These are phyloP conservation scores for Backusella tarrabulga DNA, from an alignment of 192 early-diverging fungal species.

Conservation along the genomic window DNA sequence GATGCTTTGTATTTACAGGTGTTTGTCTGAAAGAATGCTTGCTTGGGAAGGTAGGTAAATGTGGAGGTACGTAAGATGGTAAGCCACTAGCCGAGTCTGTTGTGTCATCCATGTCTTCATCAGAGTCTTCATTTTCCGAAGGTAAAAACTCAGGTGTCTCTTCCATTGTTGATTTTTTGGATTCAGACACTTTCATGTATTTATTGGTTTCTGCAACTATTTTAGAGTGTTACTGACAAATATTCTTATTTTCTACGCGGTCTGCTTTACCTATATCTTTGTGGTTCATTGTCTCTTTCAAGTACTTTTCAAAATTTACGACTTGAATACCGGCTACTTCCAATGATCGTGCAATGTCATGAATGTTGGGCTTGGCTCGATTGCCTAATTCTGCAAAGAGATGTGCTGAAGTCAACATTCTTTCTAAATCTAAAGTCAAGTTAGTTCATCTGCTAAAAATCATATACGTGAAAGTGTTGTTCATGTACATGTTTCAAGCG, in stretches of 20 bases:
- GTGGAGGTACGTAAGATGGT: slow-evolving; percentile 45
- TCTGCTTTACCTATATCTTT: not conserved
- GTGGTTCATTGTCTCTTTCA: slow-evolving; percentile 9
- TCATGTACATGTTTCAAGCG: slow-evolving; percentile 40
- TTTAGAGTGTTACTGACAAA: not conserved
- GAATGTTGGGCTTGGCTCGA: slow-evolving; percentile 46
- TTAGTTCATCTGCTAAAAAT: not conserved
- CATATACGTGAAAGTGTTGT: not conserved
- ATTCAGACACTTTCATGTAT: not conserved
- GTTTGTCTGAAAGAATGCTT: slow-evolving; percentile 60
- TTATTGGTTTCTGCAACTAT: slow-evolving; percentile 7
- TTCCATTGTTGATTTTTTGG: slow-evolving; percentile 29
- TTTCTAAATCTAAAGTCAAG: slow-evolving; percentile 41
- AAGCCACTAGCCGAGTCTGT: slow-evolving; percentile 21
- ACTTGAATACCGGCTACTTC: slow-evolving; percentile 38
- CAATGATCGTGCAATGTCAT: slow-evolving; percentile 49
- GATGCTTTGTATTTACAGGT: slow-evolving; percentile 37
- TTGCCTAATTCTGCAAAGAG: slow-evolving; percentile 52
- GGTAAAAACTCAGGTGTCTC: slow-evolving; percentile 35
- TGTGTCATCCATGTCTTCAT: slow-evolving; percentile 22
- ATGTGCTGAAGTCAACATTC: slow-evolving; percentile 43
- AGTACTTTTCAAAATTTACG: slow-evolving; percentile 37
- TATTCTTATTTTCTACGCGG: not conserved
- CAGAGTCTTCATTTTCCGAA: slow-evolving; percentile 37
- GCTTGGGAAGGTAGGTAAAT: slow-evolving; percentile 51